Evolutionary conservation across 2,329 filamentous ascomycete species (phyloP).

Genomic region (Pseudogymnoascus sp.): DNA sequence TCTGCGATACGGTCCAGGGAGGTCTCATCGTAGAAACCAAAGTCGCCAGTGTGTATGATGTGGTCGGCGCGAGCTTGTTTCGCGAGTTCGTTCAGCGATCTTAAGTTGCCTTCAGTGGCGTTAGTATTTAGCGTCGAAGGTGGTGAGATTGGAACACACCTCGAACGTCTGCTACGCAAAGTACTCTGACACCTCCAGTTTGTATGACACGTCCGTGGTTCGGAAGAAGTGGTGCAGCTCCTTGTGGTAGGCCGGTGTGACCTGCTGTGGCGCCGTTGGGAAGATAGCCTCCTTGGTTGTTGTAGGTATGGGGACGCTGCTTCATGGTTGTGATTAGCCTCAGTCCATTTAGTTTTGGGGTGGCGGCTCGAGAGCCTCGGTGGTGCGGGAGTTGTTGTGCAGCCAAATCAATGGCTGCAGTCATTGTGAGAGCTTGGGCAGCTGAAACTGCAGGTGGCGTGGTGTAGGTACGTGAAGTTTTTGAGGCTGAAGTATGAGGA

Average conservation of each 20-base stretch:
- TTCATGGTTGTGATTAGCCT: conserved; percentile 15
- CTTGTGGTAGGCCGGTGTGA: conserved; percentile 43
- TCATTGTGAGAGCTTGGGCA: neutral
- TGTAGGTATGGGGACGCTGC: conserved; percentile 29
- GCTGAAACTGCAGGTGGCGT: neutral
- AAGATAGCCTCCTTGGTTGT: conserved; percentile 39
- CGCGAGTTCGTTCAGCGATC: conserved; percentile 91
- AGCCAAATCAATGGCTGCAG: neutral
- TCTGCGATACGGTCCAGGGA: conserved; percentile 96
- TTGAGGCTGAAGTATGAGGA: conserved; percentile 1
- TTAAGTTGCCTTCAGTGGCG: conserved; percentile 66
- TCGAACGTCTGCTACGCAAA: conserved; percentile 66
- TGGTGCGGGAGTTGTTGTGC: neutral
- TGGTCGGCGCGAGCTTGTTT: conserved; percentile 92
- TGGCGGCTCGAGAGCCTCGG: neutral
- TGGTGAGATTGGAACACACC: conserved; percentile 37
- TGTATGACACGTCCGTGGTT: conserved; percentile 61
- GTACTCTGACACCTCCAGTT: conserved; percentile 56
- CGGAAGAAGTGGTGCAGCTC: conserved; percentile 56
- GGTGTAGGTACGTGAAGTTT: neutral
- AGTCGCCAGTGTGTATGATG: conserved; percentile 98
- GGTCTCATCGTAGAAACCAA: conserved; percentile 96
- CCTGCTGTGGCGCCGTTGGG: conserved; percentile 50
- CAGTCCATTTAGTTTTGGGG: neutral
- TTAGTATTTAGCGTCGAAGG: conserved; percentile 18